Base-by-base conservation (phyloP, 495 filamentous ascomycete species). In the Daldinia grandis region DNA sequence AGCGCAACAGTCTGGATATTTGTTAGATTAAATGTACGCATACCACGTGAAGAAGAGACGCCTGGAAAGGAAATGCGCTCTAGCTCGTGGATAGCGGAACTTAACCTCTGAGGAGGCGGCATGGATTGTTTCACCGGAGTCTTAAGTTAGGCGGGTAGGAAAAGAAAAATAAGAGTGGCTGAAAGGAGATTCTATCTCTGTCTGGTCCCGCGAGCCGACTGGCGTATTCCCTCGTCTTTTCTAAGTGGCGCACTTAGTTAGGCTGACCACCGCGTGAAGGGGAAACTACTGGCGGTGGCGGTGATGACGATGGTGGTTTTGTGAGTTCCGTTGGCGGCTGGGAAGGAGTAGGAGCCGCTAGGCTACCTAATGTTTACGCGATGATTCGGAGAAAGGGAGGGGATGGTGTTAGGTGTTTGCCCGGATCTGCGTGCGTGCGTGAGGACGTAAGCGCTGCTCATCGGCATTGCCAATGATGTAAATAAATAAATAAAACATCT, bases 121-220 rank as follows among this genome's bases (percentile, higher is more conserved):
- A 24, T 47, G 42, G 42, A 24, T 24, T 17, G 44, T 50, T 50
- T n/a, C n/a, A 14, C 27, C 25, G 53, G 53, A n/a, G 17, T 56
- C 5, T 21, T 55, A 17, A 21, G 5, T n/a, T 1, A n/a, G 49
- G 24, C 21, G 35, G 17, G 14, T 47, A 42, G 42, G 60, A 57
- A 64, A 66, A 58, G 25, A 37, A 31, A 31, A 24, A 57, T 17
- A 49, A 17, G 24, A 38, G 28, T 49, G 37, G 56, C n/a, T 54
- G 42, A 30, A 60, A 53, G 9, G 55, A 24, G 19, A 64, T 54
- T 40, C 4, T 57, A 27, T 38, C 25, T 27, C 4, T n/a, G 10
- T 25, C 14, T 6, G 25, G 12, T 53, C 14, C 12, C 49, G 12
- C 49, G 0, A 8, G 10, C 25, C 5, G 9, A 30, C 30, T 28